Evolutionary conservation across 2,329 filamentous ascomycete genomes (phyloP), one percentile per base, ranked within the genome.

Genomic region (Tolypocladium endophyticum): DNA sequence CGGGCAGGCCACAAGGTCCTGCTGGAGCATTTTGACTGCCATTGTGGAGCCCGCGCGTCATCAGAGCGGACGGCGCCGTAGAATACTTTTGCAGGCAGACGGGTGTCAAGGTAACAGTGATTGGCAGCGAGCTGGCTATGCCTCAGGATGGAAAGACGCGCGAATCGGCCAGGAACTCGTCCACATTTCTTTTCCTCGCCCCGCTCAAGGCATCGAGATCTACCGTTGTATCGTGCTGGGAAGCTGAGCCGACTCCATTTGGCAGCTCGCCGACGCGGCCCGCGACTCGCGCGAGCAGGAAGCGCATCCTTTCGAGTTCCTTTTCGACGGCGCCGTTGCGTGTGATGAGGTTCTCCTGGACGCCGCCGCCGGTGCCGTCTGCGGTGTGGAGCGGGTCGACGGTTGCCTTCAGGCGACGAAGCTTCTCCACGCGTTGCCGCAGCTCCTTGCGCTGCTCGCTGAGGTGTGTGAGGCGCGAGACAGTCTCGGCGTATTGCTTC

Each of bases 261-360:
- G 73, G 70, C 20, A 81, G 60, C 59, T 70, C 68, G 16, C 71
- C 74, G 1, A 87, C 74, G 25, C 82, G 77, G 2, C 79, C 82
- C 5, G 79, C 78, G 0, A 88, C 84, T 33, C 85, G 77, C 1
- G 80, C 79, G 59, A 87, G 76, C 62, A 91, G 71, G 64, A 86
- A 76, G 39, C 85, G 80, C 80, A 87, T 89, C 62, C 80, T 81
- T 69, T 86, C 82, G 59, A 91, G 74, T 72, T 90, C 87, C 58
- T 75, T 76, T 68, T 87, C 87, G 12, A 91, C 71, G 55, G 85
- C 80, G 1, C 86, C 84, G 67, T 87, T 82, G 38, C 82, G 81
- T 57, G 84, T 86, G 1, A 88, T 78, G 4, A 91, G 71, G 68
- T 89, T 90, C 60, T 83, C 80, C 69, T 91, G 88, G 8, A 87